Conservation (phyloP, 129 eudicot genomes). For the Escallonia rubra region DNA sequence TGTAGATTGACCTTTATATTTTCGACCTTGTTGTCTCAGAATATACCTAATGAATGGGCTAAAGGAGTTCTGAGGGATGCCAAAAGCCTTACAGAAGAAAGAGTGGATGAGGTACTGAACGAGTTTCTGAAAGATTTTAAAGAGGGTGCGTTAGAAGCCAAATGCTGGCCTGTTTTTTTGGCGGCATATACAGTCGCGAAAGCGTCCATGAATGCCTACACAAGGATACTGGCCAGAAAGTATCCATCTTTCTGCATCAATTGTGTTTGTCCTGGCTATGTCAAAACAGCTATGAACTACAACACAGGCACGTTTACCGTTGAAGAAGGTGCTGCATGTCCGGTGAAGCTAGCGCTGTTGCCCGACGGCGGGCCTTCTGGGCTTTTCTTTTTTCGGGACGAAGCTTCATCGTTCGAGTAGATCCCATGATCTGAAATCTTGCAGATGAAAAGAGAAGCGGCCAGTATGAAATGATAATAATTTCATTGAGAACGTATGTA, state of each 20-base stretch:
- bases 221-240: conserved; percentile 55
- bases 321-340: conserved; percentile 54
- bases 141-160: conserved; percentile 29
- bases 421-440: too few relatives aligned
- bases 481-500: too few relatives aligned
- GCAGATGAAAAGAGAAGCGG: too few relatives aligned
- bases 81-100: conserved; percentile 44
- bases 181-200: conserved; percentile 53
- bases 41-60: too few relatives aligned
- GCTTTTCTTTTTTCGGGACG: conserved; percentile 26
- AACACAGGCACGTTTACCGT: conserved; percentile 30
- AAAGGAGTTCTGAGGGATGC: conserved; percentile 25
- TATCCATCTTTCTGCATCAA: conserved; percentile 37
- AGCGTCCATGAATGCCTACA: conserved; percentile 67
- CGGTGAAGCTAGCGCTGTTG: conserved; percentile 36
- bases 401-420: conserved; percentile 21
- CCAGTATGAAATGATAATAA: too few relatives aligned
- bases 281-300: conserved; percentile 42
- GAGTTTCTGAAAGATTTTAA: conserved; percentile 48
- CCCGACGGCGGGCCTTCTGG: conserved; percentile 52
- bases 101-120: conserved; percentile 41
- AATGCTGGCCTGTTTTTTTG: conserved; percentile 45
- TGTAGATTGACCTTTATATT: too few relatives aligned
- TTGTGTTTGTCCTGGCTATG: conserved; percentile 57
- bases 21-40: neutral